Evolutionary conservation across 2,329 filamentous ascomycete genomes (phyloP).

Genomic region (Parasarocladium wereldwijsianum): DNA sequence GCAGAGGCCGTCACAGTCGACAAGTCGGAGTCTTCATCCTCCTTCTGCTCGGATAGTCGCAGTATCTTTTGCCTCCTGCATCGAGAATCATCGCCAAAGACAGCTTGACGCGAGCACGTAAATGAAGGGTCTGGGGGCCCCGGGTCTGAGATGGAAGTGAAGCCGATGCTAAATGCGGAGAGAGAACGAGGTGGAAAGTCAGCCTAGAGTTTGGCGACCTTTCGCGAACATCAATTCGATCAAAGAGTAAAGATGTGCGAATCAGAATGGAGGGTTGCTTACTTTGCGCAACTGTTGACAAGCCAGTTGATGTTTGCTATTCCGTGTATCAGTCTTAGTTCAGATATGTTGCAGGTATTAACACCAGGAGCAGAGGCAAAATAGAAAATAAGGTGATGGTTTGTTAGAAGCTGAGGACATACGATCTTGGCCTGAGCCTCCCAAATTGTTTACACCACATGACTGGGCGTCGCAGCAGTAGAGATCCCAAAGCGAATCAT

Average conservation of each 20-base stretch:
- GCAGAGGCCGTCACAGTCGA: constrained; percentile 1
- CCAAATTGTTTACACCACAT: constrained; percentile 29
- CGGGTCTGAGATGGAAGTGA: constrained; percentile 11
- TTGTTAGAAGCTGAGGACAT: constrained; percentile 8
- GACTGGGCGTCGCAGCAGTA: constrained; percentile 37
- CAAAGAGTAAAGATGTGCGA: background rate
- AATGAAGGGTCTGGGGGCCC: constrained; percentile 12
- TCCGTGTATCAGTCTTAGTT: constrained; percentile 1
- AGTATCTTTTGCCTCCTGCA: constrained; percentile 6
- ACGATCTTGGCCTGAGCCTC: constrained; percentile 26
- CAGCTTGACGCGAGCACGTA: constrained; percentile 9
- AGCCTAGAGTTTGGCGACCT: constrained; percentile 8
- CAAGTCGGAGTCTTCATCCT: background rate
- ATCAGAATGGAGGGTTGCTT: constrained; percentile 10
- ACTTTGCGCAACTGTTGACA: constrained; percentile 37
- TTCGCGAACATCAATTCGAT: background rate
- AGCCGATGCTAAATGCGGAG: constrained; percentile 10
- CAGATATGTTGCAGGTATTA: background rate
- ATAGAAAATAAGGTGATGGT: background rate
- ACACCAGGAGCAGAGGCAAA: background rate
- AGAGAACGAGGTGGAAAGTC: background rate
- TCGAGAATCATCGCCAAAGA: constrained; percentile 4
- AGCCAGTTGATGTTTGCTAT: constrained; percentile 35
- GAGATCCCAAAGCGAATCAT: constrained; percentile 24
- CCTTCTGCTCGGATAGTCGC: background rate